phyloP scores from a whole-genome alignment of 2,329 filamentous ascomycete genomes.

The Incumbomyces lentus region DNA sequence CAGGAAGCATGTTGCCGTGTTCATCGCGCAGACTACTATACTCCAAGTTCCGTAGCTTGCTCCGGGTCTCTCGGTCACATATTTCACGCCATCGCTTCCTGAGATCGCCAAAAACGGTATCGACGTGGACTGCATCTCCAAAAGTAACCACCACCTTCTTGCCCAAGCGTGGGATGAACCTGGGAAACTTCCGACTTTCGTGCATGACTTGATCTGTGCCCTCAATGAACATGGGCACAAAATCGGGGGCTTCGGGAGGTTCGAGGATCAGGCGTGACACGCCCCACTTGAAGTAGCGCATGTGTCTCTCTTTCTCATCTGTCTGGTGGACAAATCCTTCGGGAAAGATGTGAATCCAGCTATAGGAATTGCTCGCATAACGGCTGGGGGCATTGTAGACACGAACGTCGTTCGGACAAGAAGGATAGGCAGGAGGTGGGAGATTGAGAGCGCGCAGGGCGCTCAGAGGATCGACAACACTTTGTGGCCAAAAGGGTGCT shows the following conservation, averaged over 20 bases:
- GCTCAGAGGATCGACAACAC: conserved; percentile 39
- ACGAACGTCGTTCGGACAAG: conserved; percentile 55
- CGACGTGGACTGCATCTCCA: conserved; percentile 65
- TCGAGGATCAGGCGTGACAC: conserved; percentile 85
- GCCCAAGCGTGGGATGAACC: conserved; percentile 66
- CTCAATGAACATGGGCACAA: conserved; percentile 91
- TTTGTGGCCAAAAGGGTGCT: conserved; percentile 41
- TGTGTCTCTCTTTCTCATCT: conserved; percentile 52
- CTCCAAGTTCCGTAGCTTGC: conserved; percentile 25
- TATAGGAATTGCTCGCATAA: conserved; percentile 57
- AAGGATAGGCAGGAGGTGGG: conserved; percentile 25
- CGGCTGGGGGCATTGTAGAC: conserved; percentile 60
- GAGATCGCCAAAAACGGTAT: conserved; percentile 66
- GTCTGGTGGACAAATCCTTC: conserved; percentile 88
- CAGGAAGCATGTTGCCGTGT: not conserved
- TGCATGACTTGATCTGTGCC: conserved; percentile 83
- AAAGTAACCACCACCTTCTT: conserved; percentile 65
- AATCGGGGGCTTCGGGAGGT: conserved; percentile 71
- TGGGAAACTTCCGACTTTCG: conserved; percentile 67
- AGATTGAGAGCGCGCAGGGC: conserved; percentile 30
- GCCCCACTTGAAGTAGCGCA: conserved; percentile 99
- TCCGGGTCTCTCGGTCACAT: conserved; percentile 42
- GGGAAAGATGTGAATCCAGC: conserved; percentile 93
- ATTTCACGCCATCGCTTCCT: conserved; percentile 64
- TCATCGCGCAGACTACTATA: not conserved